A percentile compares a stretch with the other conserved stretches of the same genome.
These are phyloP conservation scores for Cystofilobasidium bisporidii DNA, from an alignment of 768 basidiomycete genomes.

Conservation along the genomic window DNA sequence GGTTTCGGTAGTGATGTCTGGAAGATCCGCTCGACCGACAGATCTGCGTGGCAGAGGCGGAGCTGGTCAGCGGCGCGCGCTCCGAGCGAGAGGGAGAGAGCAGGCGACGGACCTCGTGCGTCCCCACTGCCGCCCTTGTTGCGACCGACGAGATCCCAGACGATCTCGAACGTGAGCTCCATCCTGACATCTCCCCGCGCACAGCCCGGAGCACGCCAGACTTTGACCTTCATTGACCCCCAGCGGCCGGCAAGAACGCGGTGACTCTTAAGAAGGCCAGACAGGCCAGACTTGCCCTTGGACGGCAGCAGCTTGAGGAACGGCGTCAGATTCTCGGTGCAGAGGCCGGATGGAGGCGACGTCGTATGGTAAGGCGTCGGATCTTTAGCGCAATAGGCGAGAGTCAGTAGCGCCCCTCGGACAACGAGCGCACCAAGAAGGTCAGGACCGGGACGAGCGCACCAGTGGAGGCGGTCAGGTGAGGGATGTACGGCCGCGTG, in stretches of 20 bases:
- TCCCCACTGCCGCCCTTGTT: slow-evolving; percentile 22
- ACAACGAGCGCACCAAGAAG: neutral
- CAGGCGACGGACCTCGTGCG: slow-evolving; percentile 29
- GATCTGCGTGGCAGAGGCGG: neutral
- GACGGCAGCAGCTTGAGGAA: slow-evolving; percentile 92
- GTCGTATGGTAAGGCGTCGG: slow-evolving; percentile 20
- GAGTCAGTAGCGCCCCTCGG: neutral
- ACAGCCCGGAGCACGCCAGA: slow-evolving; percentile 45
- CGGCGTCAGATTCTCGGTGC: slow-evolving; percentile 93
- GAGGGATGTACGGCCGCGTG: slow-evolving; percentile 24
- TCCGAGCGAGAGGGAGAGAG: neutral
- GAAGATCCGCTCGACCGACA: slow-evolving; percentile 15
- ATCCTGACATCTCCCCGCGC: slow-evolving; percentile 53
- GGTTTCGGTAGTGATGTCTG: neutral
- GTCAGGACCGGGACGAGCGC: neutral
- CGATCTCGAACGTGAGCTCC: slow-evolving; percentile 59
- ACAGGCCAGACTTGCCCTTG: slow-evolving; percentile 76
- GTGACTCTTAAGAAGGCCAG: slow-evolving; percentile 72
- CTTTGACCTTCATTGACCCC: slow-evolving; percentile 78
- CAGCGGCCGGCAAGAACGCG: slow-evolving; percentile 79
- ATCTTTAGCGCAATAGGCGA: neutral
- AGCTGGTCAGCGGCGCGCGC: no score
- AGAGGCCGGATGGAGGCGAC: slow-evolving; percentile 64
- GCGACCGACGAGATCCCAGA: slow-evolving; percentile 59
- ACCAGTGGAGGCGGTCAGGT: slow-evolving; percentile 12